Base-by-base conservation (phyloP, 805 yeast genomes). In the Ogataea philodendri region DNA sequence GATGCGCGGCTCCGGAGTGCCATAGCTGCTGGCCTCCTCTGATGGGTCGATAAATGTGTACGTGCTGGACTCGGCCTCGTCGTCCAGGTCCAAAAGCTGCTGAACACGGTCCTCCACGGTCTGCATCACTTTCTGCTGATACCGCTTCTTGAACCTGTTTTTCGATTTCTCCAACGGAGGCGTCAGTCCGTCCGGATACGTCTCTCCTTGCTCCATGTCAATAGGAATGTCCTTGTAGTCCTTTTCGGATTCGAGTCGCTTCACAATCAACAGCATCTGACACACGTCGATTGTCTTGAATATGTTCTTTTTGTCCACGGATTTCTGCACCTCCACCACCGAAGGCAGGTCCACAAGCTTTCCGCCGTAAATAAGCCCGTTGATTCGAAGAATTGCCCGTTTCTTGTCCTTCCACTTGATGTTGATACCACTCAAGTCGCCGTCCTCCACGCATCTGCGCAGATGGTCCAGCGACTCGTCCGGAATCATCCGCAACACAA, bases 321-420 rank as follows among this genome's bases (percentile, higher is more conserved):
- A 80, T 60, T 93, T 93, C 57, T 82, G 86, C 5, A 84, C 76
- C 57, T 93, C 98, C 7, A 85, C 74, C 4, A 89, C 62, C 0
- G 96, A 85, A 0, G 98, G 98, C 44, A 93, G 65, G 50, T 89
- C 90, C n/a, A 93, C 76, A 22, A 93, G 63, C 44, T 86, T 78
- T 0, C 95, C 96, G 5, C 85, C 87, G 57, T 84, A 90, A 42
- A 78, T 58, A 9, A 76, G 70, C 27, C 78, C 81, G 41, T 78
- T 74, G n/a, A 93, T 72, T 15, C 73, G 70, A 3, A 90, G 76
- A 14, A 86, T 71, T 0, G 97, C 97, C 41, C 86, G 76, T 27
- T 81, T 73, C 32, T 80, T 70, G 45, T 90, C 93, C 41, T 82
- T 77, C 87, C 96, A 90, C 54, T 82, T 83, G 45, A 93, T 73